Evolutionary conservation across 495 filamentous ascomycete species (phyloP), one percentile per base, ranked within the genome.

Genomic region (Penicillium fimorum): DNA sequence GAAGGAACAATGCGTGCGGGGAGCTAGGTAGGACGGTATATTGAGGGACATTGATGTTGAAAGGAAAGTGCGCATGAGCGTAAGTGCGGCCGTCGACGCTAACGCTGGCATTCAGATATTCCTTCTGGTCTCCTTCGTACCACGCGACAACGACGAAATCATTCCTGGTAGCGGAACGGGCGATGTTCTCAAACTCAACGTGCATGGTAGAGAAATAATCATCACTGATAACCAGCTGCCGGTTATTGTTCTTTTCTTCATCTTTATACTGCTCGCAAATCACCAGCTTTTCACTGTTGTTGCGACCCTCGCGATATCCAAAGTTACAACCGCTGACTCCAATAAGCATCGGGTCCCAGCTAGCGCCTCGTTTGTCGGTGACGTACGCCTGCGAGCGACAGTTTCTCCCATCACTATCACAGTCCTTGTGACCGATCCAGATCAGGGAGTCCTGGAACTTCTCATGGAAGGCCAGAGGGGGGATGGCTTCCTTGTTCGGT

Each of bases 11-110:
- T 8, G 94, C 87, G 72, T 96, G 91, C 0, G 90, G 95, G 10
- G 89, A 91, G 69, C 90, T 94, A 59, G 96, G 91, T 17, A 99
- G 81, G 6, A 96, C 91, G 1, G 94, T 97, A 70, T 97, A 99
- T 10, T 82, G 83, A 18, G 80, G 77, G 17, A 95, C 89, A 29
- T 87, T 67, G 62, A 96, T 87, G 57, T 91, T 91, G 50, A 79
- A 76, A 3, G 94, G 94, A 72, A 97, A 97, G 37, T 87, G 78
- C 5, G 90, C 92, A 25, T 88, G 80, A 0, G 94, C 93, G 65
- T 94, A 97, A 18, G 70, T 82, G 53, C 74, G 76, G 29, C 91
- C 94, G 67, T 97, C 90, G 15, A 96, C 73, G 66, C 90, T 96
- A 43, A 90, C 83, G 59, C 87, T 85, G 33, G 89, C 88, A 55